Evolutionary conservation across 2,329 filamentous ascomycete genomes (phyloP), one percentile per base, ranked within the genome.

Genomic region (Xylariomycetidae sp.): DNA sequence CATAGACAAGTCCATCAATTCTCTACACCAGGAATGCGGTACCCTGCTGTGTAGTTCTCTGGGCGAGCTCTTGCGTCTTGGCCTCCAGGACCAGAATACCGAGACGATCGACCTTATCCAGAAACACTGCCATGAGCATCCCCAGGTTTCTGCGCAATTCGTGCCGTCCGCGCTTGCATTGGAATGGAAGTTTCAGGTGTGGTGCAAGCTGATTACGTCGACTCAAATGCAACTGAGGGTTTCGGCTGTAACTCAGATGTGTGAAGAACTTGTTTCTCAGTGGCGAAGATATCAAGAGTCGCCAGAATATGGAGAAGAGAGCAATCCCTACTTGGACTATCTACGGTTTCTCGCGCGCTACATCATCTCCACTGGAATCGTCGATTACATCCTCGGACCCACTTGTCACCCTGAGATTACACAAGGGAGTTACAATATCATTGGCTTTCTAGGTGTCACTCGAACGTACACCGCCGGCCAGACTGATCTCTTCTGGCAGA

Each of bases 321-420:
- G 52, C 9, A 37, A 72, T 2, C 37, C 37, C 16, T 29, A 45
- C 32, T 25, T 46, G 10, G 34, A 37, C 3, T 67, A 85, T 30
- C 65, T 90, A 43, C 68, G 72, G 10, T 81, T 82, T 47, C 64
- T 93, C 33, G 77, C 85, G 5, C 66, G 74, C 16, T 82, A 85
- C 43, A 65, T 96, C 20, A 67, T 82, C 12, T 63, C 70, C 6
- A 81, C 82, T 24, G 78, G 79, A 33, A 66, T 96, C 17, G 75
- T 94, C 16, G 78, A 88, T 38, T 96, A 95, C 58, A 79, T 98
- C 28, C 74, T 95, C 32, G 86, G 90, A 2, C 79, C 90, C 10
- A 88, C 88, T 35, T 95, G 90, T 19, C 92, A 96, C 52, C 87
- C 89, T 1, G 88, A 95, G 52, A 77, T 96, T 33, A 92, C 93